A percentile compares a stretch with the other conserved stretches of the same genome.
Evolutionary conservation across 2,329 filamentous ascomycete genomes (phyloP).

Genomic region (Mycosphaerella arachidis): DNA sequence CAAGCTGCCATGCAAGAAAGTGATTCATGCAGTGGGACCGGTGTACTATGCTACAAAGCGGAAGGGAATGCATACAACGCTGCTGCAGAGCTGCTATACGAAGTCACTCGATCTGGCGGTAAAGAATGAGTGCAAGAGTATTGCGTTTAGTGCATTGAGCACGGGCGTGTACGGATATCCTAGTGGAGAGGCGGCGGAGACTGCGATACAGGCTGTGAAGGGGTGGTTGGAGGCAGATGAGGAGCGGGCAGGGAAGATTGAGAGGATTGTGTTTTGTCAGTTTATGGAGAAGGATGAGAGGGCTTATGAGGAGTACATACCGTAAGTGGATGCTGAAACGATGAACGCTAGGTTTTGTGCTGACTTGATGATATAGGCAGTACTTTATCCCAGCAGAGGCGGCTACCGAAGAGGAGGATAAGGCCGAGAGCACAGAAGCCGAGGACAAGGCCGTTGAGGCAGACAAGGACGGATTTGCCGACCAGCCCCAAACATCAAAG

Average conservation of each 20-base stretch:
- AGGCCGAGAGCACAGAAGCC: background rate
- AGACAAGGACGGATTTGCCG: constrained; percentile 25
- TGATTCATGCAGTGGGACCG: constrained; percentile 91
- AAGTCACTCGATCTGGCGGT: constrained; percentile 69
- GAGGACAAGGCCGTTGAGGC: constrained; percentile 3
- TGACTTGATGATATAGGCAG: constrained; percentile 31
- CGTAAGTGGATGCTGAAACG: constrained; percentile 54
- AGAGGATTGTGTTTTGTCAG: constrained; percentile 77
- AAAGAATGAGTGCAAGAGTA: constrained; percentile 58
- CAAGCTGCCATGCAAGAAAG: constrained; percentile 65
- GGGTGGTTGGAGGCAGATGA: constrained; percentile 49
- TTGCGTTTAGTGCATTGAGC: constrained; percentile 81
- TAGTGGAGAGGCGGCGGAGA: constrained; percentile 63
- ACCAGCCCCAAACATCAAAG: background rate
- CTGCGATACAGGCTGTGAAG: constrained; percentile 61
- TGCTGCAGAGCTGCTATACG: constrained; percentile 63
- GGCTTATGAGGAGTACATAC: constrained; percentile 65
- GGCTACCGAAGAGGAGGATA: constrained; percentile 25
- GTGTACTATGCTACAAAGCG: constrained; percentile 54
- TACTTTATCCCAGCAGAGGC: constrained; percentile 46
- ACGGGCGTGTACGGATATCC: constrained; percentile 91
- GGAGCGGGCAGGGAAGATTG: constrained; percentile 47
- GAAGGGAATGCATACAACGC: constrained; percentile 35
- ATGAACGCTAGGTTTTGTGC: background rate
- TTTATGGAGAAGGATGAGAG: constrained; percentile 73